Evolutionary conservation across 192 early-diverging fungal genomes (phyloP), one percentile per base, ranked within the genome.

Genomic region (Gamsiella multidivaricata): DNA sequence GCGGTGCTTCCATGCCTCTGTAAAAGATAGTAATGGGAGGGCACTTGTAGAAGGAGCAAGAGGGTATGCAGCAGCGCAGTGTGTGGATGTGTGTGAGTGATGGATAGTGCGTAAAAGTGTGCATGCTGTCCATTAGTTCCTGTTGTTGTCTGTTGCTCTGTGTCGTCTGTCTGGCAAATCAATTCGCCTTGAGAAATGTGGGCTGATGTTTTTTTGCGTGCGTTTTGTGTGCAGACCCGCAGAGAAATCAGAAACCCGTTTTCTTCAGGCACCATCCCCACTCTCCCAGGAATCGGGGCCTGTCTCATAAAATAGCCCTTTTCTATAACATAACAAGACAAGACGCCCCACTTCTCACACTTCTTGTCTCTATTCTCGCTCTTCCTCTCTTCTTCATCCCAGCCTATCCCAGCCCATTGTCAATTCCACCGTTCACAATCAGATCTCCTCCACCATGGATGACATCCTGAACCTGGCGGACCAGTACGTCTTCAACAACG

Each of bases 391-490:
- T 29, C 69, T 58, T 58, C 70, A 22, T 64, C 37, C 34, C 33
- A n/a, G n/a, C n/a, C n/a, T n/a, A n/a, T n/a, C n/a, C n/a, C n/a
- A n/a, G n/a, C 33, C 54, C 71, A 29, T 42, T 42, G 4, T 53
- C 47, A 33, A n/a, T n/a, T 32, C 25, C 39, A 36, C 47, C 22
- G 22, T n/a, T 26, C 25, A 14, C 47, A 55, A 43, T 33, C 32
- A 78, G 42, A 25, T 11, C 46, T 63, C 41, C 54, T 7, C 39
- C 45, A 55, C 23, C 18, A 93, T 94, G 92, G 92, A 94, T 64
- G 68, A 85, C 45, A 80, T 90, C 34, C 83, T 94, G 61, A 82
- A 87, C 9, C 71, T 80, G 28, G 66, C 88, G 43, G 92, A 94
- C 84, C 75, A 86, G 10, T 88, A 84, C 65, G 80, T 90, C 66